Base-by-base conservation (phyloP, 768 basidiomycete genomes). In the Mycena alexandri region DNA sequence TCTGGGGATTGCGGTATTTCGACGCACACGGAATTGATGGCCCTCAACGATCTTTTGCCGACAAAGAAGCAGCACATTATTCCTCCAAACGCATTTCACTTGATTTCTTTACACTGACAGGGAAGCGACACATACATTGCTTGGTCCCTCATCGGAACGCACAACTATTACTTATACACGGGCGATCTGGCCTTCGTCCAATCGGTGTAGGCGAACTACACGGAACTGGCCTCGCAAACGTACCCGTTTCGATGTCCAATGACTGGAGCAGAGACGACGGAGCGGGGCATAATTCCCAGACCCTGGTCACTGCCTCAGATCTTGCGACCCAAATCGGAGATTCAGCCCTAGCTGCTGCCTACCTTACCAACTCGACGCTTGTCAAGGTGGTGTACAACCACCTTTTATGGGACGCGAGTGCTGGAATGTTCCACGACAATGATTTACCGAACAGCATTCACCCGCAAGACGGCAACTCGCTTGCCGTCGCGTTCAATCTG, bases 1-100 rank as follows among this genome's bases (percentile, higher is more conserved):
- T 29, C 53, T 84, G 86, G 86, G 41, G 88, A 89, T 70, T 88
- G 88, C 87, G 88, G 88, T 14, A 86, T 89, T 38, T 87, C 87
- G 0, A 86, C 88, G 10, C 86, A 87, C 0, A 83, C 87, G 1
- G 84, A 86, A 71, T 89, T 89, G 65, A 87, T 89, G 0, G 88
- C 87, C 0, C 89, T 87, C 0, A 86, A 86, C 68, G 88, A 89
- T 67, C 81, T 89, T 5, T 63, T 87, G 2, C 84, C 87, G 0
- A 87, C 87, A 0, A 79, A 81, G 19, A n/a, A n/a, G n/a, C n/a
- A n/a, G n/a, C n/a, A n/a, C n/a, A n/a, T n/a, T n/a, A n/a, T n/a
- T n/a, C n/a, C n/a, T n/a, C n/a, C n/a, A n/a, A n/a, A n/a, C n/a
- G n/a, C n/a, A n/a, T n/a, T n/a, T n/a, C n/a, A n/a, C n/a, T n/a